Conservation (phyloP, 2,329 filamentous ascomycete genomes). For the Cercospora beticola region DNA sequence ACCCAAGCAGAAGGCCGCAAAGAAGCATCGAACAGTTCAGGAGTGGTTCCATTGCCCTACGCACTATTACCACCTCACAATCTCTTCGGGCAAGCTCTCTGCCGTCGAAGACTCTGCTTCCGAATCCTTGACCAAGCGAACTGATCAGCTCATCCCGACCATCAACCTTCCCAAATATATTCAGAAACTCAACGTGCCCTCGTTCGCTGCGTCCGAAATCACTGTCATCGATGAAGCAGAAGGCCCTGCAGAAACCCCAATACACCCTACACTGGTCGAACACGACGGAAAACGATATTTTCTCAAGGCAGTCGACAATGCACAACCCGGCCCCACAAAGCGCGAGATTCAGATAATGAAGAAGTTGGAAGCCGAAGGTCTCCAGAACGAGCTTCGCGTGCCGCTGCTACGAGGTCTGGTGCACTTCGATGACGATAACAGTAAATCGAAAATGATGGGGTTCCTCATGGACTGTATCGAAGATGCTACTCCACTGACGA, state of each 20-base stretch:
- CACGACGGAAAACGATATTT: conserved; percentile 30
- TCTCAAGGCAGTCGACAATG: conserved; percentile 37
- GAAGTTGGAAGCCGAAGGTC: conserved; percentile 30
- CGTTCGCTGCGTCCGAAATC: conserved; percentile 29
- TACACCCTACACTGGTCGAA: conserved; percentile 31
- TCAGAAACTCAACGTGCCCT: conserved; percentile 31
- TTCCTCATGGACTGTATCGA: conserved; percentile 38
- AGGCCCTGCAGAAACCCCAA: conserved; percentile 29
- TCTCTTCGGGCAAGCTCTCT: conserved; percentile 28
- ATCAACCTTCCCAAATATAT: conserved; percentile 40
- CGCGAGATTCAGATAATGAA: conserved; percentile 37
- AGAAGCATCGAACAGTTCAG: conserved; percentile 26
- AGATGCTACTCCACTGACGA: conserved; percentile 35
- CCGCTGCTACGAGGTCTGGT: conserved; percentile 37
- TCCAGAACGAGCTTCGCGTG: conserved; percentile 34
- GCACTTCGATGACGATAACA: conserved; percentile 20
- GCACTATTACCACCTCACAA: conserved; percentile 34
- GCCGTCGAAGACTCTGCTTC: conserved; percentile 30
- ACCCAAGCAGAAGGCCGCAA: background rate
- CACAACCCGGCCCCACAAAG: conserved; percentile 36
- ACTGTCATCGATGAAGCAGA: conserved; percentile 26
- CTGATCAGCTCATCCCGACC: conserved; percentile 30
- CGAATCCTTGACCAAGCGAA: conserved; percentile 23
- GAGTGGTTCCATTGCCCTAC: conserved; percentile 37
- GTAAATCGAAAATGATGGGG: conserved; percentile 32